Percentiles rank a stretch among this genome's conserved stretches.
Conservation (phyloP, 2,329 filamentous ascomycete genomes). For the Stagonosporopsis vannaccii region DNA sequence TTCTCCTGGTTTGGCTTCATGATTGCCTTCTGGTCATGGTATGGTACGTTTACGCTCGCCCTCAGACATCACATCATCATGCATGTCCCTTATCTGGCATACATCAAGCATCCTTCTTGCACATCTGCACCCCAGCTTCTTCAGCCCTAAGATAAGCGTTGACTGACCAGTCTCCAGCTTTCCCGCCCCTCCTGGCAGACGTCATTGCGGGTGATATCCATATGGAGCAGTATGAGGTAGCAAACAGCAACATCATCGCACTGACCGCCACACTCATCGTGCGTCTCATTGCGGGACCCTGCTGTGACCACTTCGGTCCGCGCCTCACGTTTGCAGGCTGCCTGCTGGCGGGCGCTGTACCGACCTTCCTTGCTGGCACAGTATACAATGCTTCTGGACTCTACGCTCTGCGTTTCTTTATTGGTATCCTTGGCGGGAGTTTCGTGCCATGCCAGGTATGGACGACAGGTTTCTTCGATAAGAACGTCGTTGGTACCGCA, state of each 20-base stretch:
- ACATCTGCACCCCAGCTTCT: neutral
- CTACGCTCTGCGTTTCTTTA: conserved; percentile 77
- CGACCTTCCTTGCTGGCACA: conserved; percentile 80
- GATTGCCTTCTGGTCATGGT: conserved; percentile 83
- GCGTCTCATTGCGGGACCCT: conserved; percentile 76
- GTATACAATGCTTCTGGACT: conserved; percentile 70
- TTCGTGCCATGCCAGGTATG: conserved; percentile 90
- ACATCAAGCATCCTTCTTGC: neutral
- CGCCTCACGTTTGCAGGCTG: conserved; percentile 78
- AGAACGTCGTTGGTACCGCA: conserved; percentile 89
- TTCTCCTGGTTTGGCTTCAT: conserved; percentile 87
- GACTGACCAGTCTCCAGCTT: conserved; percentile 29
- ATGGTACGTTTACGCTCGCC: conserved; percentile 25
- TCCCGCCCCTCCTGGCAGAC: conserved; percentile 40
- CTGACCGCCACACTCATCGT: conserved; percentile 60
- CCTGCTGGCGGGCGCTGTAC: conserved; percentile 78
- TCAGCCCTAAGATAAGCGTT: neutral
- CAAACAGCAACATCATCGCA: conserved; percentile 88
- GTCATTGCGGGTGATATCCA: conserved; percentile 79
- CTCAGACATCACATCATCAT: conserved; percentile 1
- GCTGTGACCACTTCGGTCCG: conserved; percentile 82
- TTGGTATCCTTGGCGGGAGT: conserved; percentile 76
- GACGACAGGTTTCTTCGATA: conserved; percentile 91
- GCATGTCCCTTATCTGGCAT: conserved; percentile 19
- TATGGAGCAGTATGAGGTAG: conserved; percentile 73